These are phyloP conservation scores for Coleophoma cylindrospora DNA, from an alignment of 2,329 filamentous ascomycete species.

Conservation along the genomic window DNA sequence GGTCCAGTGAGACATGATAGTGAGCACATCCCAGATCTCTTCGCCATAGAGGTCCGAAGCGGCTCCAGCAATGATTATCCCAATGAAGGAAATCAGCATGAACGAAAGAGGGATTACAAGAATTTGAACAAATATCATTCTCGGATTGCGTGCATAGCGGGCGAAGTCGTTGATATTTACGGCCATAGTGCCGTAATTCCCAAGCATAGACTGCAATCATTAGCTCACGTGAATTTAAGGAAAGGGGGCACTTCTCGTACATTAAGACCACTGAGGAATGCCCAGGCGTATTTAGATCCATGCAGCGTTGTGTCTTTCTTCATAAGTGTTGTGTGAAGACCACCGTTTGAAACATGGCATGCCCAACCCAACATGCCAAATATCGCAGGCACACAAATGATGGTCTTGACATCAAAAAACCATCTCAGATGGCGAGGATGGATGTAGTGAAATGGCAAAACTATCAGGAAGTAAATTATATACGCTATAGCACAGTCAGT, in stretches of 20 bases:
- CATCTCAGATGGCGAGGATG: constrained; percentile 38
- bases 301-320: constrained; percentile 1
- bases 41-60: constrained; percentile 43
- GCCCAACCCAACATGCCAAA: constrained; percentile 8
- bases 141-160: constrained; percentile 29
- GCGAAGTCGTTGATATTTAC: constrained; percentile 33
- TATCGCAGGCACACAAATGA: constrained; percentile 17
- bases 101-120: constrained; percentile 10
- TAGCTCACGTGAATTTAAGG: no score
- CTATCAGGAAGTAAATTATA: constrained; percentile 18
- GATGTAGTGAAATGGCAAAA: constrained; percentile 42
- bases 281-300: constrained; percentile 9
- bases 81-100: constrained; percentile 20
- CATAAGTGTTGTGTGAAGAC: constrained; percentile 9
- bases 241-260: not conserved
- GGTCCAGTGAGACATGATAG: constrained; percentile 35
- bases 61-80: constrained; percentile 45
- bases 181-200: constrained; percentile 14
- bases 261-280: constrained; percentile 12
- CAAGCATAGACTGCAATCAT: constrained; percentile 2
- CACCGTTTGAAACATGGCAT: constrained; percentile 5
- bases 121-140: constrained; percentile 8
- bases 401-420: constrained; percentile 44
- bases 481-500: no score
- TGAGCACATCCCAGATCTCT: constrained; percentile 38